Evolutionary conservation across 2,329 filamentous ascomycete species (phyloP), one percentile per base, ranked within the genome.

Genomic region (Colletotrichum brevisporum): DNA sequence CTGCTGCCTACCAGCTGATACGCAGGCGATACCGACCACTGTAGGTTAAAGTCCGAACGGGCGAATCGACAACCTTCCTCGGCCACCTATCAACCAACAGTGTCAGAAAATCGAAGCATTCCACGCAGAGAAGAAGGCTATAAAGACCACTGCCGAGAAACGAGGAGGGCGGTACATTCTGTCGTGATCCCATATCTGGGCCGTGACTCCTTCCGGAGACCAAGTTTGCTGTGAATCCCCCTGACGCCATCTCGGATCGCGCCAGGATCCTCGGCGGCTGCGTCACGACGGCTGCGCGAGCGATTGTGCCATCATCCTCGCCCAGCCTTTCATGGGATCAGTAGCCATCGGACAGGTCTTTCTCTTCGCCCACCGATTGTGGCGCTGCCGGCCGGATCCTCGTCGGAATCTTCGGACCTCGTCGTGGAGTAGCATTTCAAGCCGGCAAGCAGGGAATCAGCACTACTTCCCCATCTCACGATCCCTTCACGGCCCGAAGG

Each of bases 61-160:
- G n/a, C 65, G 54, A 68, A 68, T 65, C 61, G 21, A 16, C 6
- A n/a, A 16, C 4, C 48, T 50, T n/a, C 26, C 10, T 1, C 0
- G n/a, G 10, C n/a, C n/a, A 48, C 50, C 57, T 13, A 27, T 45
- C 50, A 12, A 39, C 13, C 41, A 36, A 45, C n/a, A 27, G 21
- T 24, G 39, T 12, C 56, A 52, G 21, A 9, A n/a, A 8, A 24
- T 36, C 47, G 57, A 53, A 31, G 41, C 26, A n/a, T 16, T 13
- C 16, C 41, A 48, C 50, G 63, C 41, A 36, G 31, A 9, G 31
- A 18, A 16, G 26, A 31, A 24, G 27, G 16, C 21, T 9, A 31
- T 24, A 16, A 26, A 47, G 45, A 24, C 13, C 31, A 60, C 24
- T 16, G 6, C 58, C 31, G 16, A 53, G 31, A 41, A 5, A 31